phyloP scores from a whole-genome alignment of 345 rosid genomes.

The Bretschneidera sinensis region DNA sequence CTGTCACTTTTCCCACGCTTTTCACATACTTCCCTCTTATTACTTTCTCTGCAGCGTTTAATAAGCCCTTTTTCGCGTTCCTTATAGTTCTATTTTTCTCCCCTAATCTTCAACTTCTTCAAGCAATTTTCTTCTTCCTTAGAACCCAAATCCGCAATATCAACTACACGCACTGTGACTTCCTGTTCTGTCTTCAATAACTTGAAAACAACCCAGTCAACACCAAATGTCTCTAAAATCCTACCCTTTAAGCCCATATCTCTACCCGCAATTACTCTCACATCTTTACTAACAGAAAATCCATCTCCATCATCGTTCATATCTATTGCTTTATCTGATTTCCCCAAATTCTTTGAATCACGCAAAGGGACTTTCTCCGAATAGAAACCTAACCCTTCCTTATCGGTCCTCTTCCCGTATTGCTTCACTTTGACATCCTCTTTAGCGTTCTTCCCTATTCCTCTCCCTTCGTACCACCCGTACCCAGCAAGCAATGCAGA shows the following conservation, averaged over 20 bases:
- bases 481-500: constrained; percentile 73
- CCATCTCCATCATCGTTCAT: constrained; percentile 22
- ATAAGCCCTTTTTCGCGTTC: too few species aligned
- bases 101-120: constrained; percentile 34
- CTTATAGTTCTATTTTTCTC: constrained; percentile 5
- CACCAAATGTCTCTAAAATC: constrained; percentile 34
- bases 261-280: constrained; percentile 53
- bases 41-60: constrained; percentile 23
- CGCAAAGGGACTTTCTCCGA: constrained; percentile 9
- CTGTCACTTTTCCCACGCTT: constrained; percentile 24
- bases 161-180: constrained; percentile 35
- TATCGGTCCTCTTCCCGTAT: constrained; percentile 43
- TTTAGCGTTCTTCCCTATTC: constrained; percentile 74
- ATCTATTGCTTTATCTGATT: constrained; percentile 9
- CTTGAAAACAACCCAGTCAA: constrained; percentile 36
- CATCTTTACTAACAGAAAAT: constrained; percentile 47
- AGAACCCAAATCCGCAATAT: constrained; percentile 65
- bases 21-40: constrained; percentile 19
- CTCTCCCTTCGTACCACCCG: constrained; percentile 84
- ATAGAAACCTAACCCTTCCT: constrained; percentile 56
- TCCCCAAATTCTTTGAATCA: constrained; percentile 15
- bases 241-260: constrained; percentile 52
- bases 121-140: constrained; percentile 59
- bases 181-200: constrained; percentile 36
- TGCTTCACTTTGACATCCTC: constrained; percentile 63